phyloP scores from a whole-genome alignment of 345 rosid species.

The Raphanus raphanistrum region DNA sequence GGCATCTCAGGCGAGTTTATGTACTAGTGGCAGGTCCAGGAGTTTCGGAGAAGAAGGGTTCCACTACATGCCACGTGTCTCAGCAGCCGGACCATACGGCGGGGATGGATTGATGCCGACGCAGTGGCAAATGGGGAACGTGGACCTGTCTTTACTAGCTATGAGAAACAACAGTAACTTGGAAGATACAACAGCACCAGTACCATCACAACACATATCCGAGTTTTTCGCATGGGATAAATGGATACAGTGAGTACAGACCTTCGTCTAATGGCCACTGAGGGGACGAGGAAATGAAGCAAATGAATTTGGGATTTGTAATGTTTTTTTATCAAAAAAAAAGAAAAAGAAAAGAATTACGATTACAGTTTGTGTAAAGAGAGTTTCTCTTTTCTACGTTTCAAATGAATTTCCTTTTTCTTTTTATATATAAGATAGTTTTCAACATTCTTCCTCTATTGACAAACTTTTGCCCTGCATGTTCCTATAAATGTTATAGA shows the following conservation, averaged over 20 bases:
- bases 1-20: conserved; percentile 50
- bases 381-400: conserved; percentile 14
- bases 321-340: background rate
- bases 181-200: conserved; percentile 45
- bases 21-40: conserved; percentile 53
- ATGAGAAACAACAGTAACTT: conserved; percentile 48
- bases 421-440: conserved; percentile 11
- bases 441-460: background rate
- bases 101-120: conserved; percentile 34
- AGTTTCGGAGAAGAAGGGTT: conserved; percentile 58
- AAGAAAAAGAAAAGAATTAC: background rate
- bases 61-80: conserved; percentile 37
- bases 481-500: background rate
- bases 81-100: conserved; percentile 5
- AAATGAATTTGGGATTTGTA: conserved; percentile 19
- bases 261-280: conserved; percentile 75
- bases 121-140: conserved; percentile 67
- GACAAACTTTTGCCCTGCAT: background rate
- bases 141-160: conserved; percentile 58
- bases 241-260: conserved; percentile 63
- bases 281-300: conserved; percentile 14
- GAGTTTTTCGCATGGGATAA: conserved; percentile 57
- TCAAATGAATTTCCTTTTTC: conserved; percentile 6
- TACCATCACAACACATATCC: conserved; percentile 21
- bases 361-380: conserved; percentile 35